Conservation (phyloP, 176 grass and related monocot genomes). For the Lolium rigidum region DNA sequence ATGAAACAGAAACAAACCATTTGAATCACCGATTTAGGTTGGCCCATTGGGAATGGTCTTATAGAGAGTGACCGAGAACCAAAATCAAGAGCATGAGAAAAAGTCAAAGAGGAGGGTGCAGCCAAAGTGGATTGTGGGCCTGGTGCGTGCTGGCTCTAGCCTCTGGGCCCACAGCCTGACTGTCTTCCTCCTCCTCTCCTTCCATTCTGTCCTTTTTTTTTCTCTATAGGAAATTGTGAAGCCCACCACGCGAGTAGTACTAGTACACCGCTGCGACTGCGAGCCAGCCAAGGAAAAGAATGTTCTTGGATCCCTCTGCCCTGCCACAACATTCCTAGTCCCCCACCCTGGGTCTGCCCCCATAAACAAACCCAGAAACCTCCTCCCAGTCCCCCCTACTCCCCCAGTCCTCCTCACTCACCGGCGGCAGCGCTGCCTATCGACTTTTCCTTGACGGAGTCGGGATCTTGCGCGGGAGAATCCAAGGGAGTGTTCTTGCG, state of each 20-base stretch:
- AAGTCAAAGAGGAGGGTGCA: not conserved
- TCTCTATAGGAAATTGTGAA: constrained; percentile 38
- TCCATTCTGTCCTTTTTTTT: not conserved
- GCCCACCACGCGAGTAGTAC: not conserved
- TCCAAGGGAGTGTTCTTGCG: not conserved
- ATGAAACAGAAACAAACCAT: too few relatives aligned
- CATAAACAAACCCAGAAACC: constrained; percentile 37
- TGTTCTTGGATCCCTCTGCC: constrained; percentile 52
- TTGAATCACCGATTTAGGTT: too few relatives aligned
- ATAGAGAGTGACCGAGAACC: too few relatives aligned
- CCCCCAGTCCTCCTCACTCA: not conserved
- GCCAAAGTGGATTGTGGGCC: constrained; percentile 35
- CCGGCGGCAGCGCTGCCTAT: not conserved
- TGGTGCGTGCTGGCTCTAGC: not conserved
- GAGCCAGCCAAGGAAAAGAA: constrained; percentile 31
- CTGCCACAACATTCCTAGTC: constrained; percentile 50
- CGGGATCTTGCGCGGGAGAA: not conserved
- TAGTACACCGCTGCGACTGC: not conserved
- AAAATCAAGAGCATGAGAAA: too few relatives aligned
- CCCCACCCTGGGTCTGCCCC: too few relatives aligned
- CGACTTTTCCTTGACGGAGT: not conserved
- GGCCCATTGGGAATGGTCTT: too few relatives aligned
- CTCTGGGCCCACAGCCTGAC: constrained; percentile 11
- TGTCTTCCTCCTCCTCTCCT: not conserved
- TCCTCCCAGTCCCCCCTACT: too few relatives aligned